Evolutionary conservation across 139 green algal genomes (phyloP).

Genomic region (Bryopsis sp.): DNA sequence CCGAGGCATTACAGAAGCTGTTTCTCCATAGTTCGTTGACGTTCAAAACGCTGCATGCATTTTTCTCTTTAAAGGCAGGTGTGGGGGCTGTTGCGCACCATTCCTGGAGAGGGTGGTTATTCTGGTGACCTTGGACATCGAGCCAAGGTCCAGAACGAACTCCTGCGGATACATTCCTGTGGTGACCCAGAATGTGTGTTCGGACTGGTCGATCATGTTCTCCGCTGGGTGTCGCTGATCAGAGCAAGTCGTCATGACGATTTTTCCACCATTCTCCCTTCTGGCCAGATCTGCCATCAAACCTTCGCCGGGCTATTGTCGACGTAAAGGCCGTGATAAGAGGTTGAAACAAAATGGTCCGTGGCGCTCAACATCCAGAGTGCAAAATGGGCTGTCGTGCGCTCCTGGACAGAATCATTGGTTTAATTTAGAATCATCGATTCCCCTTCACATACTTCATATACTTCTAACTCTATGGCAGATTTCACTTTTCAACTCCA

Average conservation of each 20-base stretch:
- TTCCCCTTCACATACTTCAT: too few relatives aligned
- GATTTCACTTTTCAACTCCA: too few relatives aligned
- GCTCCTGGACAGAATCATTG: too few relatives aligned
- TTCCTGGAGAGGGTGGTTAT: constrained; percentile 35
- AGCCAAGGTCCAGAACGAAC: constrained; percentile 33
- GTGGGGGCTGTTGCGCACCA: constrained; percentile 18
- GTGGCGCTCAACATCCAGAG: too few relatives aligned
- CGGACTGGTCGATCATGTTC: constrained; percentile 39
- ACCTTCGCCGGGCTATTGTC: too few relatives aligned
- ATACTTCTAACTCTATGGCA: too few relatives aligned
- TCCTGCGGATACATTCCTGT: constrained; percentile 48
- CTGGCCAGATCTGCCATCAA: constrained; percentile 43
- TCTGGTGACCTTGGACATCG: constrained; percentile 23
- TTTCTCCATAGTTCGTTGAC: neutral
- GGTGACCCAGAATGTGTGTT: constrained; percentile 47
- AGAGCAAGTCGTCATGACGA: constrained; percentile 38
- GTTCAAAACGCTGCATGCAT: neutral
- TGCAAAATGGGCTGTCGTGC: too few relatives aligned
- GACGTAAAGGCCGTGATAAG: too few relatives aligned
- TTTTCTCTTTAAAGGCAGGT: neutral
- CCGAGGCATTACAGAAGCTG: neutral
- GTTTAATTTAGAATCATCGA: too few relatives aligned
- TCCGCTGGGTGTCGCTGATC: constrained; percentile 43
- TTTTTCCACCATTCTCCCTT: constrained; percentile 29
- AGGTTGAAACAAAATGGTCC: too few relatives aligned